Conservation (phyloP, 139 green algal genomes). For the Edaphochlamys debaryana region DNA sequence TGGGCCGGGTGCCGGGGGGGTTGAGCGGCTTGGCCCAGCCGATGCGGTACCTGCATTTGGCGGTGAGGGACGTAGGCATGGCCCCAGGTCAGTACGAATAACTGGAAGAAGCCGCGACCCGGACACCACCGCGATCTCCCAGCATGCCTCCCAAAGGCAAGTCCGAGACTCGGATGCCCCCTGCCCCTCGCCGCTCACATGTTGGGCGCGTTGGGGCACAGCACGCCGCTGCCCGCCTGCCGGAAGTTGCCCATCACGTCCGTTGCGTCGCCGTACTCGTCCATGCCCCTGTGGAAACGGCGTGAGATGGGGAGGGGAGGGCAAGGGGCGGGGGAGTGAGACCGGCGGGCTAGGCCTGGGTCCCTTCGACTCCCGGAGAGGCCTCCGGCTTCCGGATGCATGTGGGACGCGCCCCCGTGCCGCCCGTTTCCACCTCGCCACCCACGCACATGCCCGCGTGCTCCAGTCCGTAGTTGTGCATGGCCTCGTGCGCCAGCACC, state of each 20-base stretch:
- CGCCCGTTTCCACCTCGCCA: no score
- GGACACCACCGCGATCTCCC: no score
- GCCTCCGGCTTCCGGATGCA: no score
- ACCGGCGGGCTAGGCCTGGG: no score
- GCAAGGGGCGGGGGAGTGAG: background rate
- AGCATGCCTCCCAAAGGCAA: no score
- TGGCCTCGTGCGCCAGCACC: background rate
- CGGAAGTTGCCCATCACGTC: conserved; percentile 23
- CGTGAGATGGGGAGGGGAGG: background rate
- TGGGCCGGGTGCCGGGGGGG: background rate
- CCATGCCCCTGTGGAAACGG: background rate
- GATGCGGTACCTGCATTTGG: conserved; percentile 20
- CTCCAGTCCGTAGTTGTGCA: conserved; percentile 25
- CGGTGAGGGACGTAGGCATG: no score
- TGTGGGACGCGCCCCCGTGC: background rate
- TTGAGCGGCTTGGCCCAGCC: background rate
- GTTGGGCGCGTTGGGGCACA: conserved; percentile 1
- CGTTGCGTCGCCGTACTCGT: conserved; percentile 21
- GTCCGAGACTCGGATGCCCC: no score
- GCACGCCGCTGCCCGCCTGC: background rate
- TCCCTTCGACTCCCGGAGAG: background rate
- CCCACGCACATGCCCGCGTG: conserved; percentile 12
- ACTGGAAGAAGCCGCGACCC: background rate
- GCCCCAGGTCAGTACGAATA: background rate
- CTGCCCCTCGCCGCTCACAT: no score